A percentile compares a stretch with the other conserved stretches of the same genome.
Conservation (phyloP, 257 asterid species). For the Agastache rugosa region DNA sequence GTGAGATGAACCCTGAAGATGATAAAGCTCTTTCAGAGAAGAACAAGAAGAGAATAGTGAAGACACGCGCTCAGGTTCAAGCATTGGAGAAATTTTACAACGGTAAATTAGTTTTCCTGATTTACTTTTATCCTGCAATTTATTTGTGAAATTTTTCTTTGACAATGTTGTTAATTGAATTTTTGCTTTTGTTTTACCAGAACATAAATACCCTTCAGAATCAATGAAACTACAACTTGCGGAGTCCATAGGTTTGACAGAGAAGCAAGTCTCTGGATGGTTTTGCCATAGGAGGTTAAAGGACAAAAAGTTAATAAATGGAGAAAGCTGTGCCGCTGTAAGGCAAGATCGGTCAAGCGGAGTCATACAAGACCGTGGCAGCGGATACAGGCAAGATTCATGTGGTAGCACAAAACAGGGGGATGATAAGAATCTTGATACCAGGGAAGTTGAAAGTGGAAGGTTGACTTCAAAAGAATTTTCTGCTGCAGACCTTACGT, state of each 20-base stretch:
- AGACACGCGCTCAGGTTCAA: constrained; percentile 72
- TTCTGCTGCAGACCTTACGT: constrained; percentile 60
- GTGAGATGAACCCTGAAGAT: constrained; percentile 65
- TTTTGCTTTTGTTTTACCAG: constrained; percentile 43
- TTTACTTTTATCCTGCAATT: not conserved
- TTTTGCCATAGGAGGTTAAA: constrained; percentile 94
- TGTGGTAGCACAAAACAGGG: constrained; percentile 95
- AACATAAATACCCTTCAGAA: constrained; percentile 84
- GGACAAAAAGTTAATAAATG: constrained; percentile 68
- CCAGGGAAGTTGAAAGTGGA: constrained; percentile 79
- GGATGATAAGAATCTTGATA: constrained; percentile 57
- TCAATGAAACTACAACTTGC: constrained; percentile 75
- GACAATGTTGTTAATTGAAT: constrained; percentile 11
- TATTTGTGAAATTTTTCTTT: not conserved
- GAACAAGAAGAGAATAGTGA: constrained; percentile 75
- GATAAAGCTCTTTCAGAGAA: constrained; percentile 65
- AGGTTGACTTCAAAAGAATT: constrained; percentile 53
- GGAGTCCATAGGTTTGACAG: constrained; percentile 79
- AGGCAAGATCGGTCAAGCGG: constrained; percentile 82
- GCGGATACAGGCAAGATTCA: constrained; percentile 91
- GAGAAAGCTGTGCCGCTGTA: constrained; percentile 51
- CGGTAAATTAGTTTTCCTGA: constrained; percentile 48
- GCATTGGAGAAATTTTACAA: constrained; percentile 79
- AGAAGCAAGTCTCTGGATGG: constrained; percentile 97
- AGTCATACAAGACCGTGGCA: constrained; percentile 77